Evolutionary conservation across 768 basidiomycete genomes (phyloP).

Genomic region (Boletus rubroflammeus): DNA sequence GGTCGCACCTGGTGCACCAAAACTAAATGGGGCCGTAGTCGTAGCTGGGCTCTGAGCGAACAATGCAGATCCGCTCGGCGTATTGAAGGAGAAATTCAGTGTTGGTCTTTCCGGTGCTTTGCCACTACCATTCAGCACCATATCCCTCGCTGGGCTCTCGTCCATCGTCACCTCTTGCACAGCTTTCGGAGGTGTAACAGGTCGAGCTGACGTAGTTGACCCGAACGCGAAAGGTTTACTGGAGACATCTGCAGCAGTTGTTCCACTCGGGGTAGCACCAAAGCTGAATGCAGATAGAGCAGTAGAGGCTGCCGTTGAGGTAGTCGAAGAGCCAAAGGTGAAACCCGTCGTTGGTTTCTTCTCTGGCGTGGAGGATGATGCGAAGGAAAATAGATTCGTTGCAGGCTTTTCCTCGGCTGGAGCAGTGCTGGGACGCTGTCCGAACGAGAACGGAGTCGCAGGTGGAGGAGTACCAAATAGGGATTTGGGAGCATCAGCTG

Average conservation of each 20-base stretch:
- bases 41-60: conserved; percentile 35
- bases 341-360: conserved; percentile 40
- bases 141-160: conserved; percentile 71
- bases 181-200: conserved; percentile 63
- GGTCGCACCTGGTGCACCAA: conserved; percentile 27
- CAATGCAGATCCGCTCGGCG: conserved; percentile 34
- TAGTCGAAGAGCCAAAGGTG: conserved; percentile 39
- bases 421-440: conserved; percentile 24
- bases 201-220: conserved; percentile 37
- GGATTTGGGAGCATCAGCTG: conserved; percentile 41
- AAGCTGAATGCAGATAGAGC: conserved; percentile 45
- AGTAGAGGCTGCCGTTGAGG: conserved; percentile 33
- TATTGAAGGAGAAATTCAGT: conserved; percentile 47
- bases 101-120: conserved; percentile 40
- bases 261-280: conserved; percentile 35
- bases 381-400: conserved; percentile 25
- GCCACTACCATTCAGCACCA: conserved; percentile 39
- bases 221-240: conserved; percentile 58
- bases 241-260: conserved; percentile 40
- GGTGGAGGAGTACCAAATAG: conserved; percentile 35
- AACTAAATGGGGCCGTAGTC: conserved; percentile 33
- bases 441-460: conserved; percentile 44
- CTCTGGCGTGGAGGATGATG: conserved; percentile 33
- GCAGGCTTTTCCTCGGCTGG: conserved; percentile 23
- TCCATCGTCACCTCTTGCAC: conserved; percentile 77